Evolutionary conservation across 2,329 filamentous ascomycete genomes (phyloP).

Genomic region (Curvularia sp.): DNA sequence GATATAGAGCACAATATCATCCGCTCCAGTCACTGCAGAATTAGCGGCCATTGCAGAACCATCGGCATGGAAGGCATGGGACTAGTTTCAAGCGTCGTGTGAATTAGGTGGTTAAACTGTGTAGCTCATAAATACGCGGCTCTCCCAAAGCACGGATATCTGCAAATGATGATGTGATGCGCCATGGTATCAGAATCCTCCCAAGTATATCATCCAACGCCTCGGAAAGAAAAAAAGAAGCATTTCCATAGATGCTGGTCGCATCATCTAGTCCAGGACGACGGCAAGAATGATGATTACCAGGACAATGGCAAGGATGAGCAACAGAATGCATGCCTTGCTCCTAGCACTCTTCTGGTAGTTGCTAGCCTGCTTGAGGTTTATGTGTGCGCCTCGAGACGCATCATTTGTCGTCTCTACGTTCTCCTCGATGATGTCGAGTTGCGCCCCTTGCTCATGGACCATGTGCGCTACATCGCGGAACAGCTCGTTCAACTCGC

Average conservation of each 20-base stretch:
- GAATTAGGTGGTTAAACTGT: slow-evolving; percentile 6
- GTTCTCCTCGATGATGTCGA: slow-evolving; percentile 88
- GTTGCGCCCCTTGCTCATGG: slow-evolving; percentile 85
- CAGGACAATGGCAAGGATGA: slow-evolving; percentile 88
- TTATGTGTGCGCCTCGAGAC: slow-evolving; percentile 82
- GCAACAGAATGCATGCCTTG: slow-evolving; percentile 89
- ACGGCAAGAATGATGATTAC: slow-evolving; percentile 89
- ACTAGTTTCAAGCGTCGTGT: neutral
- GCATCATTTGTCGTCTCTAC: slow-evolving; percentile 83
- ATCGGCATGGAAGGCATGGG: neutral
- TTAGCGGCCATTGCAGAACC: neutral
- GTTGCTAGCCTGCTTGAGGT: slow-evolving; percentile 82
- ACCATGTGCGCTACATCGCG: slow-evolving; percentile 98
- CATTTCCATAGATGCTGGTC: neutral
- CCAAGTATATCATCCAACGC: slow-evolving; percentile 20
- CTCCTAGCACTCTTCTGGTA: slow-evolving; percentile 96
- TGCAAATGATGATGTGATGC: slow-evolving; percentile 7
- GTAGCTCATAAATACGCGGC: neutral
- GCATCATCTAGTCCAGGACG: slow-evolving; percentile 68
- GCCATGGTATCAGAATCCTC: slow-evolving; percentile 22
- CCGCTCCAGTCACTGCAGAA: neutral
- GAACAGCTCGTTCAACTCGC: slow-evolving; percentile 95
- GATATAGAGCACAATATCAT: slow-evolving; percentile 2
- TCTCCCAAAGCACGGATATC: slow-evolving; percentile 3
- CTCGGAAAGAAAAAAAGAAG: slow-evolving; percentile 1